phyloP scores from a whole-genome alignment of 1,284 basidiomycete genomes.

The Rhodotorula sp. region DNA sequence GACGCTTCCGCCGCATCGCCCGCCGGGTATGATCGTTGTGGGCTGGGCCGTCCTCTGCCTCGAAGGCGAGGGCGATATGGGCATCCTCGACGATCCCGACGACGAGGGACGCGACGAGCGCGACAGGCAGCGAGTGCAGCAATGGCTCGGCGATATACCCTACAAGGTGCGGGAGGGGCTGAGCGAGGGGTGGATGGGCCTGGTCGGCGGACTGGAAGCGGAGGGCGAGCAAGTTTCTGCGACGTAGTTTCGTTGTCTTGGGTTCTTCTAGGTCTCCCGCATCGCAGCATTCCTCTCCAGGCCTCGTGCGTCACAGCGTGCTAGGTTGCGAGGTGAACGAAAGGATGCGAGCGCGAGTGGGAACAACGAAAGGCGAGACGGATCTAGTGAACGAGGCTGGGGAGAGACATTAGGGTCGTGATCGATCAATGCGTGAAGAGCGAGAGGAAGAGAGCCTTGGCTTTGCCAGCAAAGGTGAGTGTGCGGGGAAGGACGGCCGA shows the following conservation, averaged over 20 bases:
- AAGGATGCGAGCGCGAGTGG: no score
- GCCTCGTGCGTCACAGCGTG: no score
- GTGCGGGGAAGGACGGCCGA: neutral
- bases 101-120: slow-evolving; percentile 43
- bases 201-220: neutral
- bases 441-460: slow-evolving; percentile 13
- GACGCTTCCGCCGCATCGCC: slow-evolving; percentile 76
- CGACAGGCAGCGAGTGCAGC: slow-evolving; percentile 58
- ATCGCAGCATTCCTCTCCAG: no score
- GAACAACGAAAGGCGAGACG: neutral
- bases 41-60: slow-evolving; percentile 72
- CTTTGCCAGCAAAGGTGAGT: neutral
- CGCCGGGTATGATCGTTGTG: slow-evolving; percentile 92
- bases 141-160: slow-evolving; percentile 59
- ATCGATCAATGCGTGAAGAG: slow-evolving; percentile 16
- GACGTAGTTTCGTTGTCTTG: neutral
- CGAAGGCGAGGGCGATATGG: slow-evolving; percentile 56
- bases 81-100: slow-evolving; percentile 54
- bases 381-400: neutral
- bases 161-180: slow-evolving; percentile 59
- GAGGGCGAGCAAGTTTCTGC: slow-evolving; percentile 1
- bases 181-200: slow-evolving; percentile 46
- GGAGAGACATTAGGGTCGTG: neutral
- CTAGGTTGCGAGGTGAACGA: no score
- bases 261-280: no score